Evolutionary conservation across 768 basidiomycete genomes (phyloP), one percentile per base, ranked within the genome.

Genomic region (Amanita brunnescens): DNA sequence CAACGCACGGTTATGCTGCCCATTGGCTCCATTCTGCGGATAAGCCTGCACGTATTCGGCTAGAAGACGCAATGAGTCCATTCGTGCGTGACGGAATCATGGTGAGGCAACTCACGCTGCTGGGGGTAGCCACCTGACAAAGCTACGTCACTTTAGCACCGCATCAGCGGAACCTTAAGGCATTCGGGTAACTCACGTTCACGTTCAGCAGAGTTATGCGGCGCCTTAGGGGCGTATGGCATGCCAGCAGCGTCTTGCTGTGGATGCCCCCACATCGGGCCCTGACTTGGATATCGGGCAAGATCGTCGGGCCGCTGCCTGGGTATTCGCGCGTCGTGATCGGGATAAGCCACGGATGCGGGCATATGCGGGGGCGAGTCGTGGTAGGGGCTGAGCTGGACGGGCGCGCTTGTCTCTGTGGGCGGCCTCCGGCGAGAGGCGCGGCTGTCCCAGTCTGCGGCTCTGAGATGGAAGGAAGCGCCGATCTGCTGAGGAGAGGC

Each of bases 121-220:
- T 67, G 59, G 38, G 67, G 53, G 54, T 70, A 75, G 55, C 76
- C 74, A 35, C 69, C 67, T 21, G 74, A 66, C 59, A 75, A 59
- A 43, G 70, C 73, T 73, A 61, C 49, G 42, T 26, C 52, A 53
- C 37, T 58, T 53, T 55, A 54, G 43, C 43, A 30, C 23, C 38
- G 13, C 48, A 45, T 21, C 29, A 47, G 40, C 21, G 35, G 30
- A 52, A 44, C 47, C 50, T 45, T 49, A 43, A 16, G 45, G 43
- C 39, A 29, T 45, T 45, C 53, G 26, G 32, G 44, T 47, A 52
- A 64, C 74, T 60, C 59, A 81, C 82, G 72, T 48, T 77, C 73
- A 54, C 79, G 76, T 58, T 82, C 79, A 57, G 77, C 79, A 50
- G 80, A 73, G 63, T 77, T 80, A 6, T 73, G 54, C 34, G 77